Evolutionary conservation across 768 basidiomycete genomes (phyloP).

Genomic region (Lanmaoa rubissima): DNA sequence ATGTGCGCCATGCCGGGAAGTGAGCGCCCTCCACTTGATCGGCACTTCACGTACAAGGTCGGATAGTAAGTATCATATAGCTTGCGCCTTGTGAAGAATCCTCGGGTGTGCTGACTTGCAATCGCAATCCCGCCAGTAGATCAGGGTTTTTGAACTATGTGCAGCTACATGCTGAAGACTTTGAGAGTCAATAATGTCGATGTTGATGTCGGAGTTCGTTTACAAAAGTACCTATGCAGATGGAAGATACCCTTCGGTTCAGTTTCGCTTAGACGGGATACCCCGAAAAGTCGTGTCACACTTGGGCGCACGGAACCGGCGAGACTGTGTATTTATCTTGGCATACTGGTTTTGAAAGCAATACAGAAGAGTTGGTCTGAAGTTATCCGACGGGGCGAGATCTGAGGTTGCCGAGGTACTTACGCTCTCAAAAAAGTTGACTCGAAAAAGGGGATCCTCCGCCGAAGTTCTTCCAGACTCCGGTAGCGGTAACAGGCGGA

Average conservation of each 20-base stretch:
- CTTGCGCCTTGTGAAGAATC: not conserved
- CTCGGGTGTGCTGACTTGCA: not conserved
- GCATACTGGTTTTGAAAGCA: not conserved
- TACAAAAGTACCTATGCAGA: not conserved
- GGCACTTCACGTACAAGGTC: conserved; percentile 28
- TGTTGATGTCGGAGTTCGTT: not conserved
- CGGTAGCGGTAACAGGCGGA: not conserved
- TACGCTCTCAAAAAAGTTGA: not conserved
- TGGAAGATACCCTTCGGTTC: not conserved
- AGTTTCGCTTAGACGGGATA: not conserved
- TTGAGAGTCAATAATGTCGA: conserved; percentile 16
- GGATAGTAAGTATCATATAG: conserved; percentile 28
- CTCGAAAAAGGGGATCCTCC: not conserved
- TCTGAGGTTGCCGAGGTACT: not conserved
- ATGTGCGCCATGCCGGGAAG: conserved; percentile 20
- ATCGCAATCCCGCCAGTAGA: conserved; percentile 20
- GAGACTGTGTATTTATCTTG: not conserved
- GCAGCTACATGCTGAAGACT: conserved; percentile 38
- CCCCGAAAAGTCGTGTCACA: not conserved
- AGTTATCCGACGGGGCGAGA: not conserved
- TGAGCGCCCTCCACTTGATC: conserved; percentile 20
- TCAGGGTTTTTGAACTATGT: conserved; percentile 40
- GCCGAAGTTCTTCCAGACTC: not conserved
- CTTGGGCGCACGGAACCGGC: too few species aligned
- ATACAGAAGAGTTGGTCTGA: conserved; percentile 3